A percentile compares a stretch with the other conserved stretches of the same genome.
These are phyloP conservation scores for Arthrinium phaeospermum DNA, from an alignment of 2,329 filamentous ascomycete species.

Conservation along the genomic window DNA sequence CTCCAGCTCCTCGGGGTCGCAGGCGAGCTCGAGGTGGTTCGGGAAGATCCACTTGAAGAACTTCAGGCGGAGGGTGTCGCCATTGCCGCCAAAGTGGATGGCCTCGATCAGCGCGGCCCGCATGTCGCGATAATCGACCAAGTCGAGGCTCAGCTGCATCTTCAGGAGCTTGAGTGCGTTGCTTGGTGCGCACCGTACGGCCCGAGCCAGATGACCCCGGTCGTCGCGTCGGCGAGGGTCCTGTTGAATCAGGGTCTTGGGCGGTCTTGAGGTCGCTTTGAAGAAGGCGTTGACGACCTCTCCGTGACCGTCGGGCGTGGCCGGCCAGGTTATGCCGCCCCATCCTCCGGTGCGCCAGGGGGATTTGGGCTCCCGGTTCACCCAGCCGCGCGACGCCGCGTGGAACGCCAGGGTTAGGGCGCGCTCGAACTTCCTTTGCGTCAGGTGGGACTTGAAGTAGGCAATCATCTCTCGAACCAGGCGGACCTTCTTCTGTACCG, in stretches of 20 bases:
- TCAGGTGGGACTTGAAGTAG: background rate
- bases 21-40: too few species aligned
- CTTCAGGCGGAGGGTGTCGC: too few species aligned
- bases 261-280: background rate
- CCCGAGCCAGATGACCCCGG: background rate
- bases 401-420: background rate
- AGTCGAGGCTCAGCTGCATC: background rate
- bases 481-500: background rate
- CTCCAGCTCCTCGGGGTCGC: too few species aligned
- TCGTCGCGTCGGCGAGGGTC: background rate
- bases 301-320: background rate
- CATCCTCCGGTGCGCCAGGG: too few species aligned
- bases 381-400: background rate
- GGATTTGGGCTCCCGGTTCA: background rate
- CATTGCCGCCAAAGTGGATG: background rate
- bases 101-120: background rate
- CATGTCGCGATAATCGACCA: background rate
- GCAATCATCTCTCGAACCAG: background rate
- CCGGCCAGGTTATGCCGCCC: too few species aligned
- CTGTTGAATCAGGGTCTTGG: background rate
- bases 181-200: background rate
- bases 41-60: too few species aligned
- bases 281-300: background rate
- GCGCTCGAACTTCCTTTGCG: background rate
- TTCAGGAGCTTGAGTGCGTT: background rate